Percentiles rank a stretch among this genome's conserved stretches.
Conservation (phyloP, 352 stramenopile genomes). For the Globisporangium abappressorium region DNA sequence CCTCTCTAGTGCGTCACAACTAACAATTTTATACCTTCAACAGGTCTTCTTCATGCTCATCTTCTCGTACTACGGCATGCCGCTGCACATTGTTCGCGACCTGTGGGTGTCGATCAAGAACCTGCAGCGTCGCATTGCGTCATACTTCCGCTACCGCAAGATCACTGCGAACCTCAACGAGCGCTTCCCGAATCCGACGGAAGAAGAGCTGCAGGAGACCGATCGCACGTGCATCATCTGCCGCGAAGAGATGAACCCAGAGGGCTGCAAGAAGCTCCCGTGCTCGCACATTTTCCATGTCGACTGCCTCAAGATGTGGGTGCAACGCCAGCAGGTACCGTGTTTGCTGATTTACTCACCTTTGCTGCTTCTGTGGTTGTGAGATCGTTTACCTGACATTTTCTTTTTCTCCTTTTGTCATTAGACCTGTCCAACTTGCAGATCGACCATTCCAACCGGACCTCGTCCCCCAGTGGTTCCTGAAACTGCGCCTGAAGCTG, state of each 20-base stretch:
- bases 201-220: conserved; percentile 93
- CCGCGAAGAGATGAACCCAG: conserved; percentile 90
- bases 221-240: conserved; percentile 97
- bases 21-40: background rate
- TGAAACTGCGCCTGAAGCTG: conserved; percentile 22
- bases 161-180: conserved; percentile 96
- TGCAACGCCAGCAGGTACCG: conserved; percentile 94
- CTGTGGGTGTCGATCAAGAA: conserved; percentile 93
- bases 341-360: background rate
- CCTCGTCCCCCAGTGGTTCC: conserved; percentile 39
- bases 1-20: too few species aligned
- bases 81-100: conserved; percentile 97
- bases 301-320: conserved; percentile 97
- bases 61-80: conserved; percentile 97
- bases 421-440: conserved; percentile 95
- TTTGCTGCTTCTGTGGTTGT: background rate
- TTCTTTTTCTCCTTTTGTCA: background rate
- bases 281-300: conserved; percentile 98
- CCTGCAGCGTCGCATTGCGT: conserved; percentile 75
- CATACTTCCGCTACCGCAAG: conserved; percentile 91
- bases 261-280: conserved; percentile 93
- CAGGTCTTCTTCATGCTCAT: conserved; percentile 97
- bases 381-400: background rate
- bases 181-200: conserved; percentile 92
- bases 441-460: conserved; percentile 90